Percentiles rank a stretch among this genome's conserved stretches.
Evolutionary conservation across 768 basidiomycete species (phyloP).

Genomic region (Trametes gibbosa): DNA sequence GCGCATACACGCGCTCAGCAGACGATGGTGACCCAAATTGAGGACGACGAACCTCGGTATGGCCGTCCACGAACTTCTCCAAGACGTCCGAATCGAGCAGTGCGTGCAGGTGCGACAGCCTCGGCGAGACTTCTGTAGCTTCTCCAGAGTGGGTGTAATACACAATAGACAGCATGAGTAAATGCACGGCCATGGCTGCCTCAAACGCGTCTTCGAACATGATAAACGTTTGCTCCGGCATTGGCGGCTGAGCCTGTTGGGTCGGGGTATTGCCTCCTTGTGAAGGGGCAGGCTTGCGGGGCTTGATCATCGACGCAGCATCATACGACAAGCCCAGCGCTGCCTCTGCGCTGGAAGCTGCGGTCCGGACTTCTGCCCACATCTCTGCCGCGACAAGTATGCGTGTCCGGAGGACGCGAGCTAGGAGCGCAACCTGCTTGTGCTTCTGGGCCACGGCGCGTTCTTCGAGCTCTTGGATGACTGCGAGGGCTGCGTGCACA

Average conservation of each 20-base stretch:
- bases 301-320: constrained; percentile 20
- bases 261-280: neutral
- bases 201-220: constrained; percentile 35
- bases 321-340: constrained; percentile 43
- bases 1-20: neutral
- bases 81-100: constrained; percentile 58
- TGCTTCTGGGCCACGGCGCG: constrained; percentile 36
- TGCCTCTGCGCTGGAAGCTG: constrained; percentile 49
- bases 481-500: constrained; percentile 28
- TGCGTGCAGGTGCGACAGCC: constrained; percentile 61
- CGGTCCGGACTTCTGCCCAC: constrained; percentile 51
- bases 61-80: constrained; percentile 40
- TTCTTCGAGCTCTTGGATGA: constrained; percentile 34
- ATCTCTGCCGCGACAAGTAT: constrained; percentile 51
- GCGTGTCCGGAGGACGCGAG: constrained; percentile 55
- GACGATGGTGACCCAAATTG: neutral
- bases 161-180: constrained; percentile 59
- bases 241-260: neutral
- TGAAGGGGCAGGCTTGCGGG: constrained; percentile 13
- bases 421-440: constrained; percentile 44
- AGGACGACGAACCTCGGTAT: constrained; percentile 33
- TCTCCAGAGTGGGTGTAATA: constrained; percentile 62
- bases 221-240: constrained; percentile 23
- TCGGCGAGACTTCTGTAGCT: constrained; percentile 42
- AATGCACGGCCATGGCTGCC: constrained; percentile 49